Evolutionary conservation across 768 basidiomycete genomes (phyloP).

Genomic region (Suillus americanus): DNA sequence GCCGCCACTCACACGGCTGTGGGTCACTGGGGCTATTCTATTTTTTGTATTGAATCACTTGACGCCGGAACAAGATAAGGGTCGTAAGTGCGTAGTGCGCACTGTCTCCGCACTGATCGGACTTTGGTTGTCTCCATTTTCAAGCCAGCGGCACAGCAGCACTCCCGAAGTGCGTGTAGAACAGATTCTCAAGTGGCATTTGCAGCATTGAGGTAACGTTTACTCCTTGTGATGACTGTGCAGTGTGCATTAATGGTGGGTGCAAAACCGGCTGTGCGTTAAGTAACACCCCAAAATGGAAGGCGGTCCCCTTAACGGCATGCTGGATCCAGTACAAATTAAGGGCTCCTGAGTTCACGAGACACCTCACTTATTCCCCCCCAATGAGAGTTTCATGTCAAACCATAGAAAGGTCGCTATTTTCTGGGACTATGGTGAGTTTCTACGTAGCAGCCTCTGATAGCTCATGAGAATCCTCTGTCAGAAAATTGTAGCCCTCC

Average conservation of each 20-base stretch:
- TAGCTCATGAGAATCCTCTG: constrained; percentile 13
- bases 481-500: constrained; percentile 32
- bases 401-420: constrained; percentile 40
- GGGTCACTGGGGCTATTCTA: not conserved
- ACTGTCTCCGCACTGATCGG: not conserved
- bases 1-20: not conserved
- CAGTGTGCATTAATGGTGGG: not conserved
- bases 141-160: not conserved
- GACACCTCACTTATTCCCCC: not conserved
- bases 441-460: not conserved
- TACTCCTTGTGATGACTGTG: not conserved
- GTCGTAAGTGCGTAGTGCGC: not conserved
- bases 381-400: constrained; percentile 29
- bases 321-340: constrained; percentile 23
- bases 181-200: not conserved
- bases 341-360: not conserved
- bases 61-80: not conserved
- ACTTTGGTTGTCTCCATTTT: not conserved
- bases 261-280: not conserved
- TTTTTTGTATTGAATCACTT: constrained; percentile 1
- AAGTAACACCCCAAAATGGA: constrained; percentile 10
- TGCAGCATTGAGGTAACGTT: not conserved
- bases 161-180: not conserved
- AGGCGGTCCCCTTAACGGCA: constrained; percentile 11
- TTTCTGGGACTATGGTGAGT: constrained; percentile 39